Evolutionary conservation across 2,329 filamentous ascomycete genomes (phyloP).

Genomic region (Bretziella fagacearum): DNA sequence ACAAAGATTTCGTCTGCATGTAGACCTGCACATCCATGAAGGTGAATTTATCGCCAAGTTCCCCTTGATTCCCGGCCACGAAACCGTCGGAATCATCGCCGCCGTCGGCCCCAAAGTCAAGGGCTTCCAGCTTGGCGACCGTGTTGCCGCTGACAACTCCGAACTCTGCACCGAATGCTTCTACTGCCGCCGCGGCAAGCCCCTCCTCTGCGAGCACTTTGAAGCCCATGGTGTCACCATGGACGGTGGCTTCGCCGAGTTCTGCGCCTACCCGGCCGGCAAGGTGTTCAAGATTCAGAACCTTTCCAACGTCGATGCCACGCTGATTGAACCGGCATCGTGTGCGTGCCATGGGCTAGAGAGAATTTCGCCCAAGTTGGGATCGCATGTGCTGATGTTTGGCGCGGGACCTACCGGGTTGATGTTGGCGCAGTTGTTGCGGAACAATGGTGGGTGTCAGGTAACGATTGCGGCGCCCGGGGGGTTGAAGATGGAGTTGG

Average conservation of each 20-base stretch:
- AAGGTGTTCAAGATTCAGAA: constrained; percentile 50
- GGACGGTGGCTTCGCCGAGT: constrained; percentile 58
- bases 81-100: constrained; percentile 49
- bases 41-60: constrained; percentile 50
- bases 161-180: constrained; percentile 56
- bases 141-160: constrained; percentile 46
- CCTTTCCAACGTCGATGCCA: constrained; percentile 50
- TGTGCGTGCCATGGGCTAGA: constrained; percentile 56
- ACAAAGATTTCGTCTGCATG: too few relatives aligned
- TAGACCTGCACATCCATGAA: constrained; percentile 44
- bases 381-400: constrained; percentile 48
- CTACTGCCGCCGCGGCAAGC: constrained; percentile 53
- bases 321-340: constrained; percentile 52
- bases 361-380: constrained; percentile 48
- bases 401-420: constrained; percentile 51
- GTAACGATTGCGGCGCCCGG: constrained; percentile 52
- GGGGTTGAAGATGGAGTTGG: constrained; percentile 55
- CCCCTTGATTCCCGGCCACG: constrained; percentile 50
- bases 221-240: constrained; percentile 50
- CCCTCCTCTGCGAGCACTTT: constrained; percentile 52
- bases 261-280: constrained; percentile 35
- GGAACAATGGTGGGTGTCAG: constrained; percentile 49
- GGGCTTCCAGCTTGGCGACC: constrained; percentile 43
- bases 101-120: constrained; percentile 41
- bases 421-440: constrained; percentile 44